Base-by-base conservation (phyloP, 441 rosid genomes). In the Populus tomentosa region DNA sequence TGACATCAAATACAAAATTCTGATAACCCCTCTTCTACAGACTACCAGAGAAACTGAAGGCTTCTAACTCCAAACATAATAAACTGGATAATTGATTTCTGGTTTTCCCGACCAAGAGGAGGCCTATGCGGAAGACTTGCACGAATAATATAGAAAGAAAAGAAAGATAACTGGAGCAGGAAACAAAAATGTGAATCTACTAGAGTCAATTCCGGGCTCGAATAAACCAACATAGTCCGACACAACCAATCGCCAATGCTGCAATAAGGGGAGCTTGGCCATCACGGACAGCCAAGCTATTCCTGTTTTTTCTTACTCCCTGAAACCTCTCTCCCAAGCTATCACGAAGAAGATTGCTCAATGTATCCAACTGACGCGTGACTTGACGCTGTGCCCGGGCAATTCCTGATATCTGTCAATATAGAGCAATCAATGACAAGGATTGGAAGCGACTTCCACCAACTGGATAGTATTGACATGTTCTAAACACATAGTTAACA, bases 331-430 rank as follows among this genome's bases (percentile, higher is more conserved):
- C 90, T 68, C 85, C 86, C 64, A 78, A 40, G 82, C 74, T 85
- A 77, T 89, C 92, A 0, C 80, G 86, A 69, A 92, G 79, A 80
- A 94, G 88, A 78, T 74, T 91, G 83, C 84, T 83, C 65, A 94
- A 82, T 65, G 81, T 90, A 77, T 92, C 97, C 50, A 97, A 72
- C 85, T 85, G 91, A 81, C 86, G 93, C 87, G 87, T 86, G 71
- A 97, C 84, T 83, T 92, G 98, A 35, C 94, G 90, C 70, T 97
- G 98, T 76, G 94, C 94, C 53, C 90, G 82, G 18, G 85, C 75
- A 13, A 97, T 83, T 3, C 80, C 79, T 7, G 91, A 89, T 81
- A 92, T 81, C 97, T 91, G 86, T 18, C 70, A 23, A 16, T 63
- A 68, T 64, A 76, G 81, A 70, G 75, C 65, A 64, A 64, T 53